These are phyloP conservation scores for Rubus idaeus DNA, from an alignment of 306 rosid genomes.

Conservation along the genomic window DNA sequence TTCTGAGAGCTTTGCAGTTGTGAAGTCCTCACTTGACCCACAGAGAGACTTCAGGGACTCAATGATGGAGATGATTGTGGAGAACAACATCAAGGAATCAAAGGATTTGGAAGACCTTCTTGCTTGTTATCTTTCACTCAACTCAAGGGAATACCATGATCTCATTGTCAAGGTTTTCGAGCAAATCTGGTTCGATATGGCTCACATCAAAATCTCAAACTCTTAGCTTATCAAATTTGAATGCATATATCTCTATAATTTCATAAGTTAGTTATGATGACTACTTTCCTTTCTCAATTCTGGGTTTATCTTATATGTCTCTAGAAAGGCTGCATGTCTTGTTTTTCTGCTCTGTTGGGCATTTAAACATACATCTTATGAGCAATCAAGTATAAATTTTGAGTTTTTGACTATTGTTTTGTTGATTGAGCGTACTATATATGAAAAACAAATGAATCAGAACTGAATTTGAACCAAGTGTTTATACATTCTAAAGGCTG, in stretches of 20 bases:
- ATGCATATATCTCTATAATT: slow-evolving; percentile 26
- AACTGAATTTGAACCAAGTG: not conserved
- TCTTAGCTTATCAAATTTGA: slow-evolving; percentile 21
- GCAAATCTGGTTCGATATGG: slow-evolving; percentile 78
- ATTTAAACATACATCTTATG: not conserved
- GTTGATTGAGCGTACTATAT: not conserved
- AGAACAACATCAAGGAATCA: slow-evolving; percentile 62
- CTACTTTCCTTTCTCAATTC: slow-evolving; percentile 1
- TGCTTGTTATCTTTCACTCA: slow-evolving; percentile 86
- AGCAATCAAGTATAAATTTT: not conserved
- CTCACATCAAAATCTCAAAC: slow-evolving; percentile 38
- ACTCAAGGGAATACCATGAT: slow-evolving; percentile 66
- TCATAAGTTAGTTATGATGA: not conserved
- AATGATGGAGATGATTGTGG: slow-evolving; percentile 93
- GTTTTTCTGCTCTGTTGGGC: not conserved
- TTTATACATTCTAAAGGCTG: not conserved
- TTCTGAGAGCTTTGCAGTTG: slow-evolving; percentile 78
- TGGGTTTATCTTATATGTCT: slow-evolving; percentile 1
- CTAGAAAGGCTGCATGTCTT: not conserved
- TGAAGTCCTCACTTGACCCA: slow-evolving; percentile 75
- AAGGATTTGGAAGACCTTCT: slow-evolving; percentile 90
- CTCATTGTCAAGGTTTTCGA: slow-evolving; percentile 80
- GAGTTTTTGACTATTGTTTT: not conserved
- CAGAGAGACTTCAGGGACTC: slow-evolving; percentile 80
- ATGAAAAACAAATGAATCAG: not conserved